These are phyloP conservation scores for Vanderwaltozyma verrucispora DNA, from an alignment of 805 yeast species.

Conservation along the genomic window DNA sequence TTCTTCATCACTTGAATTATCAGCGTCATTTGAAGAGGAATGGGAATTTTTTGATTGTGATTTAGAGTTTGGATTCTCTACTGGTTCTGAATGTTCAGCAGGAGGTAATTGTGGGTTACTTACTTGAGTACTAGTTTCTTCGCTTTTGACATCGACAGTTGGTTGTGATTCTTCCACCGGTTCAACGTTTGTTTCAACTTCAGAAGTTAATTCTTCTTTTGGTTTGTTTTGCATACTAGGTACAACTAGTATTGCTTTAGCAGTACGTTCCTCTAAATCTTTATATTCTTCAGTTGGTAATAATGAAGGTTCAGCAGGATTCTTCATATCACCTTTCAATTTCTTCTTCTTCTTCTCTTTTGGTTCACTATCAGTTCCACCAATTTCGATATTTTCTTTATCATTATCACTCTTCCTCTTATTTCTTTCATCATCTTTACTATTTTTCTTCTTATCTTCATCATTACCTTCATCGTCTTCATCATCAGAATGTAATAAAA, in stretches of 20 bases:
- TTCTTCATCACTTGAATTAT: slow-evolving; percentile 27
- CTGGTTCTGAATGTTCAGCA: too few species aligned
- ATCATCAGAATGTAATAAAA: slow-evolving; percentile 22
- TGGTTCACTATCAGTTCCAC: slow-evolving; percentile 3
- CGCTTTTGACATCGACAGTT: background rate
- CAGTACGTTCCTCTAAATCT: slow-evolving; percentile 25
- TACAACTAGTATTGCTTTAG: slow-evolving; percentile 22
- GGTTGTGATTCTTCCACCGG: background rate
- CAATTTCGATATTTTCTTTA: slow-evolving; percentile 1
- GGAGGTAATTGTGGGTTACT: background rate
- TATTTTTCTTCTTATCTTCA: slow-evolving; percentile 1
- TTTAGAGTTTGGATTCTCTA: too few species aligned
- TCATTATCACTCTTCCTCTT: slow-evolving; percentile 3
- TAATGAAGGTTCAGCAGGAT: slow-evolving; percentile 28
- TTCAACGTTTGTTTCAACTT: background rate
- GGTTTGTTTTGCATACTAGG: slow-evolving; percentile 19
- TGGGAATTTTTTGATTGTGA: background rate
- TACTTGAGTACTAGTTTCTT: slow-evolving; percentile 1
- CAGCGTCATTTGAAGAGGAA: slow-evolving; percentile 1
- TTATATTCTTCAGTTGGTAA: slow-evolving; percentile 24
- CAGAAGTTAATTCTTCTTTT: background rate
- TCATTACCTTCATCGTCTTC: slow-evolving; percentile 18
- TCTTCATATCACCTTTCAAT: slow-evolving; percentile 5
- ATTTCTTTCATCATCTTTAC: slow-evolving; percentile 2
- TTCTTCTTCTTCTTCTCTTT: slow-evolving; percentile 18